Base-by-base conservation (phyloP, 2,329 filamentous ascomycete species). In the Remersonia thermophila region DNA sequence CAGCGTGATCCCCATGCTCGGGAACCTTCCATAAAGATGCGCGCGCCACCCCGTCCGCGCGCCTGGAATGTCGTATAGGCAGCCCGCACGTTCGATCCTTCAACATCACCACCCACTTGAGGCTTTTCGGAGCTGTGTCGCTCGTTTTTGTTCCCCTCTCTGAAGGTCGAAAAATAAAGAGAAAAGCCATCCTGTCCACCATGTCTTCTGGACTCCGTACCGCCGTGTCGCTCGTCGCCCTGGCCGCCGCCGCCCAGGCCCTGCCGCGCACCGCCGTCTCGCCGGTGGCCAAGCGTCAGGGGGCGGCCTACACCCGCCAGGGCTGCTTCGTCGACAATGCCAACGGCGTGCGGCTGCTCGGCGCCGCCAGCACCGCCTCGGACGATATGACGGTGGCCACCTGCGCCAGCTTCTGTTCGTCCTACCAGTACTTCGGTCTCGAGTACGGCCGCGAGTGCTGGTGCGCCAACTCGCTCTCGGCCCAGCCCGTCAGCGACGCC, bases 401-500 rank as follows among this genome's bases (percentile, higher is more conserved):
- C 18, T 60, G 57, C 39, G 49, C 57, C 1, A 20, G 39, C 7
- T 38, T 40, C 31, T 58, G 55, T 50, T 46, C 42, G 35, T 41
- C 45, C 13, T 58, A 53, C 45, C 37, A 42, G 10, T 61, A 56
- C 38, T 56, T 55, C 5, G 60, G 59, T 2, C 46, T 61, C 13
- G 57, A 61, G 47, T 57, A 58, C 37, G 57, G 57, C 7, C 46
- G 49, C 0, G 54, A 63, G 42, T 65, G 63, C 48, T 62, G 57
- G 49, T 65, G 61, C 33, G 57, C 55, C 12, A 49, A 58, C 33
- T 36, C 37, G 0, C 30, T 52, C 10, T 27, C 39, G 32, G 29
- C 44, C 40, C 4, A 30, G 34, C 13, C 46, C 37, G 33, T 30
- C 36, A 20, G 38, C 40, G 13, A 32, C 37, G 26, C 27, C 11